These are phyloP conservation scores for Thraustotheca clavata DNA, from an alignment of 352 stramenopile species.

Conservation along the genomic window DNA sequence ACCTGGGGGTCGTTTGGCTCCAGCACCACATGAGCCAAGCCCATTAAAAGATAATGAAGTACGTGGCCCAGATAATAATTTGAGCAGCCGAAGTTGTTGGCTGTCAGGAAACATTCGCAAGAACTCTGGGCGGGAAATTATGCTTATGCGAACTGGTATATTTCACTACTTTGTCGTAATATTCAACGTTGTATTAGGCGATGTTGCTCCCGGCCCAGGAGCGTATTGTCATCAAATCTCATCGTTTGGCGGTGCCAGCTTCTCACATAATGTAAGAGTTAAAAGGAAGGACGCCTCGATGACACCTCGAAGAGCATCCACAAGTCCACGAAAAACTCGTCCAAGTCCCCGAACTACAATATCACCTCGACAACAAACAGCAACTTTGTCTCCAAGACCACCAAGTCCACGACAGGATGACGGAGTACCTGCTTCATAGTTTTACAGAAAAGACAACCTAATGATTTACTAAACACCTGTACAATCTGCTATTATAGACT, in stretches of 20 bases:
- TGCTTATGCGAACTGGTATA: slow-evolving; percentile 47
- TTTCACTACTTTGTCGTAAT: background rate
- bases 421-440: background rate
- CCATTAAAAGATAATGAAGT: slow-evolving; percentile 35
- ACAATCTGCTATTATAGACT: too few relatives aligned
- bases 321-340: background rate
- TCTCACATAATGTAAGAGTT: slow-evolving; percentile 68
- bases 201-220: slow-evolving; percentile 54
- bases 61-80: slow-evolving; percentile 63
- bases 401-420: background rate
- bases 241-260: slow-evolving; percentile 41
- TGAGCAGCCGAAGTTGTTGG: slow-evolving; percentile 72
- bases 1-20: slow-evolving; percentile 49
- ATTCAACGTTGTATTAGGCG: slow-evolving; percentile 23
- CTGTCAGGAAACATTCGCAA: slow-evolving; percentile 72
- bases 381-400: background rate
- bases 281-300: slow-evolving; percentile 23
- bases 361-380: background rate
- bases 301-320: background rate
- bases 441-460: too few relatives aligned
- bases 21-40: slow-evolving; percentile 31
- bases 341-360: background rate
- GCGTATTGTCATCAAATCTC: slow-evolving; percentile 62
- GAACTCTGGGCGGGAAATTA: slow-evolving; percentile 55
- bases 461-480: too few relatives aligned